Evolutionary conservation across 1,284 basidiomycete species (phyloP).

Genomic region (Rugosomyces carneus): DNA sequence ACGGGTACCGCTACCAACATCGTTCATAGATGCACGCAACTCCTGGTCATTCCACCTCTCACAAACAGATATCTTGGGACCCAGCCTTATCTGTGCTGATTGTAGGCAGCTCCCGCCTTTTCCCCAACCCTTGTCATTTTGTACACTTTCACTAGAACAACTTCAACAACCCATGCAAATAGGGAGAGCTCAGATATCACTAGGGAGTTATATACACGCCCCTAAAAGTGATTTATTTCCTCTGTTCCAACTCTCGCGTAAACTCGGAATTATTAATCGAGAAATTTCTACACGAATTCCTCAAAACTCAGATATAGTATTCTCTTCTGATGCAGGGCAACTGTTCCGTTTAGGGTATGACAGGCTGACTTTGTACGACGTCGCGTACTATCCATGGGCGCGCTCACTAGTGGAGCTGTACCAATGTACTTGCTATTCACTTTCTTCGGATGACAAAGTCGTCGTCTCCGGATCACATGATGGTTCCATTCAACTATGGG

Average conservation of each 20-base stretch:
- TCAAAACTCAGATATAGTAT: no score
- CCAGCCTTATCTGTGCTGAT: not conserved
- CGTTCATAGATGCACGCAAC: constrained; percentile 1
- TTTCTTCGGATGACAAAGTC: not conserved
- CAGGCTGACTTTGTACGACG: no score
- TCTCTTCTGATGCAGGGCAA: not conserved
- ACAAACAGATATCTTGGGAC: not conserved
- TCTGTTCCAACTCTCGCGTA: no score
- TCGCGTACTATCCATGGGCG: not conserved
- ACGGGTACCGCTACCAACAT: not conserved
- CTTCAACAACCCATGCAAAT: no score
- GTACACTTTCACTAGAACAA: no score
- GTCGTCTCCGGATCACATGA: not conserved
- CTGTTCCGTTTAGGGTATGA: no score
- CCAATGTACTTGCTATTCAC: not conserved
- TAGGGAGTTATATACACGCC: no score
- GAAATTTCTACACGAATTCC: no score
- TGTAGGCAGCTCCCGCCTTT: not conserved
- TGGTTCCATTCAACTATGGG: not conserved
- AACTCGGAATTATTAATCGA: no score
- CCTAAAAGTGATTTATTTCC: no score
- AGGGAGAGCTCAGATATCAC: no score
- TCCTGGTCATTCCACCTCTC: constrained; percentile 3
- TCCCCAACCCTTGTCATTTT: not conserved
- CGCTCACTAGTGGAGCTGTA: not conserved